Base-by-base conservation (phyloP, 179 eudicot genomes). In the Beta lomatogona region DNA sequence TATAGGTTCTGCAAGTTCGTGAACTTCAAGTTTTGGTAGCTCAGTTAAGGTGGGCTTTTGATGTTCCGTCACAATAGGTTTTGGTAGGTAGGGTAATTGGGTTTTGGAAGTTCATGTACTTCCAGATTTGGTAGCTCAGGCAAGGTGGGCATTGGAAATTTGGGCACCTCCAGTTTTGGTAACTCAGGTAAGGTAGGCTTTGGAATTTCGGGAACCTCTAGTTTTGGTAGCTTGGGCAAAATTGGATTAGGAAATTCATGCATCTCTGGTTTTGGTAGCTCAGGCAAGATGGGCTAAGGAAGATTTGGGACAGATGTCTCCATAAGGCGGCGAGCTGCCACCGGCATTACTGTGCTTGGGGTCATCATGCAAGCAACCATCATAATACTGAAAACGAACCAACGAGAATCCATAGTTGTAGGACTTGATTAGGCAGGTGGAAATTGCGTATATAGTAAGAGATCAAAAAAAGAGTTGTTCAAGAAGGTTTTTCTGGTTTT, bases 251-350 rank as follows among this genome's bases (percentile, higher is more conserved):
- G 82, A 14, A 79, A 0, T 31, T 80, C 67, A 0, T 76, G 77
- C 21, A 85, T 21, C 2, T 36, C 16, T 9, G 50, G 53, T 57
- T 69, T 79, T 36, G 85, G 88, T 15, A 76, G 4, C 45, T 79
- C 81, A 25, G 81, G 81, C 0, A 78, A 16, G 8, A 14, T 18
- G 0, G 58, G 77, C 5, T 81, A 50, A 2, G 84, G 82, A 9
- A 78, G 70, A 52, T 88, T 79, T 3, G 88, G 89, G 48, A 81
- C 28, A 50, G 82, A 46, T n/a, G 74, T 28, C 67, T 85, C 86
- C 9, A 82, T 58, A 58, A 80, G 87, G 60, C n/a, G 87, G 16
- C 86, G 84, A 54, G 85, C 82, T 19, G 68, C 71, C 22, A 64
- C 77, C 2, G 28, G 44, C 19, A 45, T 57, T 63, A 54, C 48